phyloP scores from a whole-genome alignment of 805 yeast genomes.

The Metschnikowia peoriensis region DNA sequence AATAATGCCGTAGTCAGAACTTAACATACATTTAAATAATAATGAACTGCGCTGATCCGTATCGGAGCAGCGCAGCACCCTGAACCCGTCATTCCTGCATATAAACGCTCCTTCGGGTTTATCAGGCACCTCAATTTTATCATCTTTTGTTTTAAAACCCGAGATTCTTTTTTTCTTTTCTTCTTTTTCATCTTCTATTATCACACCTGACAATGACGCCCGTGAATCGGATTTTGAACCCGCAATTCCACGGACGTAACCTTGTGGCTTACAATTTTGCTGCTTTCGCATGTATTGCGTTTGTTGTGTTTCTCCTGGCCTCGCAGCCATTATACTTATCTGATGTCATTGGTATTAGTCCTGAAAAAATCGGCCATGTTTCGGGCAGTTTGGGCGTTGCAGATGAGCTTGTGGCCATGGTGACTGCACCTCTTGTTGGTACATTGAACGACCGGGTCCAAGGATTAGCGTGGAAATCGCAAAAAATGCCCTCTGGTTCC shows the following conservation, averaged over 20 bases:
- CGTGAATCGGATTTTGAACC: conserved; percentile 9
- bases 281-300: conserved; percentile 38
- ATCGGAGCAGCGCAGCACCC: not conserved
- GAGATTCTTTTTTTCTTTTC: not conserved
- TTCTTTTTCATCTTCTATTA: too few relatives aligned
- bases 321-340: conserved; percentile 41
- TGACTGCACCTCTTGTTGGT: conserved; percentile 61
- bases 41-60: too few relatives aligned
- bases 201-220: not conserved
- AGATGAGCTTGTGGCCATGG: conserved; percentile 58
- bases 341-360: conserved; percentile 28
- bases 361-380: conserved; percentile 29
- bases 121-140: too few relatives aligned
- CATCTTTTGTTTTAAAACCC: too few relatives aligned
- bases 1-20: too few relatives aligned
- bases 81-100: not conserved
- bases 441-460: conserved; percentile 55
- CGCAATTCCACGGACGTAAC: conserved; percentile 20
- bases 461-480: conserved; percentile 12
- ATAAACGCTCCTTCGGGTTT: too few relatives aligned
- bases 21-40: too few relatives aligned
- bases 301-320: conserved; percentile 39
- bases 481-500: conserved; percentile 42
- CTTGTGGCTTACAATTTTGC: conserved; percentile 34
- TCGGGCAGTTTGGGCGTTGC: conserved; percentile 44